Conservation (phyloP, 192 early-diverging fungal species). For the Chytriomyces hyalinus region DNA sequence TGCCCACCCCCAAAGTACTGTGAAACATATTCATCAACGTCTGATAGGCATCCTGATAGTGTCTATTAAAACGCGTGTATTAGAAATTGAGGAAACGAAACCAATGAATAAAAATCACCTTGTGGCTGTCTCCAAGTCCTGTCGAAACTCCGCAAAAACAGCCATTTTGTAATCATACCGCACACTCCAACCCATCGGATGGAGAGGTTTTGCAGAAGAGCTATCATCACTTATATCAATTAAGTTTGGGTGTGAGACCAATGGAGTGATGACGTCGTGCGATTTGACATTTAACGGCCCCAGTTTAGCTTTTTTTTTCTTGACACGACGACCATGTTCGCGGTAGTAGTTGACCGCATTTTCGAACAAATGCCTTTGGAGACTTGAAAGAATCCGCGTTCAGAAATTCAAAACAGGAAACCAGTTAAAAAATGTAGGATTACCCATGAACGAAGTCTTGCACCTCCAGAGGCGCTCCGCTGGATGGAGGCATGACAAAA, state of each 20-base stretch:
- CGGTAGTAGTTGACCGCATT: slow-evolving; percentile 74
- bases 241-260: slow-evolving; percentile 15
- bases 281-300: slow-evolving; percentile 42
- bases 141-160: slow-evolving; percentile 61
- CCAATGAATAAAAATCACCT: slow-evolving; percentile 33
- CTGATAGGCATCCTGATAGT: slow-evolving; percentile 74
- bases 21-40: slow-evolving; percentile 69
- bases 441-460: slow-evolving; percentile 71
- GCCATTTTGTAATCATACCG: slow-evolving; percentile 81
- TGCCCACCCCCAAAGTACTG: slow-evolving; percentile 46
- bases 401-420: slow-evolving; percentile 3
- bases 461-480: slow-evolving; percentile 45
- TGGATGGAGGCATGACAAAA: slow-evolving; percentile 63
- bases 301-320: slow-evolving; percentile 71
- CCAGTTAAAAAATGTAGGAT: slow-evolving; percentile 4
- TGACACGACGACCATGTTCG: slow-evolving; percentile 73
- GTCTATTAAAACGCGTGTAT: slow-evolving; percentile 37
- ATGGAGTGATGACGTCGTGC: slow-evolving; percentile 6
- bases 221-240: slow-evolving; percentile 7
- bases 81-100: slow-evolving; percentile 21
- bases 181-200: slow-evolving; percentile 69
- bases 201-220: slow-evolving; percentile 35
- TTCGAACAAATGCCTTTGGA: slow-evolving; percentile 73
- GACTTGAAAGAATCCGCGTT: slow-evolving; percentile 40
- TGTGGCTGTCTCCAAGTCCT: slow-evolving; percentile 56